A percentile compares a stretch with the other conserved stretches of the same genome.
These are phyloP conservation scores for Cyclospora cayetanensis DNA, from an alignment of 169 alveolate species.

Conservation along the genomic window DNA sequence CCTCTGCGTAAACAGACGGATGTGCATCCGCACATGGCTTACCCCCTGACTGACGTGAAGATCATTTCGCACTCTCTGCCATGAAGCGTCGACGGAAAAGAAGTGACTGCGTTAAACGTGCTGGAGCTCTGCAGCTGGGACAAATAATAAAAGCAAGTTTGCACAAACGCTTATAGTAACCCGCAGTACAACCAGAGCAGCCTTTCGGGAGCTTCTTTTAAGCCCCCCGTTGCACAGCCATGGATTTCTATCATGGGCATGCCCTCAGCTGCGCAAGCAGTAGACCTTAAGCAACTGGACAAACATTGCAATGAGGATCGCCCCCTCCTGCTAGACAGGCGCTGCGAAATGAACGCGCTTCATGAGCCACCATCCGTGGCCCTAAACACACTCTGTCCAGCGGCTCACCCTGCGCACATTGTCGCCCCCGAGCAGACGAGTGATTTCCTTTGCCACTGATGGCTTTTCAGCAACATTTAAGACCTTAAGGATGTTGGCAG, in stretches of 20 bases:
- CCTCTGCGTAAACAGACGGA: not conserved
- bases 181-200: too few relatives aligned
- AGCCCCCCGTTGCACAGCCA: too few relatives aligned
- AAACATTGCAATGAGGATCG: too few relatives aligned
- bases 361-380: not conserved
- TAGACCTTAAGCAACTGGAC: too few relatives aligned
- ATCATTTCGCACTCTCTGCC: constrained; percentile 69
- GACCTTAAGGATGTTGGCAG: constrained; percentile 62
- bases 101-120: constrained; percentile 70
- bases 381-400: not conserved
- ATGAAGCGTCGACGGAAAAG: constrained; percentile 39
- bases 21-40: not conserved
- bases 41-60: constrained; percentile 76
- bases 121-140: constrained; percentile 66
- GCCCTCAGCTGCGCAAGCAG: too few relatives aligned
- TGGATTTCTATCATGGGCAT: too few relatives aligned
- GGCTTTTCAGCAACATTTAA: constrained; percentile 76
- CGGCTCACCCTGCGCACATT: constrained; percentile 34
- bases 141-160: not conserved
- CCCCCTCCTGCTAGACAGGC: not conserved
- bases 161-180: too few relatives aligned
- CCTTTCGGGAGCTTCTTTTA: too few relatives aligned
- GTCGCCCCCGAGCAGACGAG: constrained; percentile 66
- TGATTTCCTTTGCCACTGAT: constrained; percentile 72
- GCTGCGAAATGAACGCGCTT: not conserved